Conservation (phyloP, 495 filamentous ascomycete species). For the Beverwykella pulmonaria region DNA sequence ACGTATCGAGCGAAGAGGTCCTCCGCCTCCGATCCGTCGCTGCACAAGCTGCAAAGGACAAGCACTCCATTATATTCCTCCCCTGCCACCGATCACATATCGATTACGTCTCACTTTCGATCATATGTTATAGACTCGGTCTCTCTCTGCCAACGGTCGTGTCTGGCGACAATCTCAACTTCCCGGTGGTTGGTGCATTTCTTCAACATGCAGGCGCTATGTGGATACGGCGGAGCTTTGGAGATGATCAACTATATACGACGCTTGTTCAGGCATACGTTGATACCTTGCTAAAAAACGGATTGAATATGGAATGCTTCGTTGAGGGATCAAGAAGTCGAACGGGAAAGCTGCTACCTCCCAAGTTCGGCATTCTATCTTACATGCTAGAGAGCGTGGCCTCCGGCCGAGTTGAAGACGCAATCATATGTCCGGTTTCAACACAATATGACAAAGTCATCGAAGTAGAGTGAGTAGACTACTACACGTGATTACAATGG, state of each 20-base stretch:
- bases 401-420: conserved; percentile 85
- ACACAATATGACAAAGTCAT: conserved; percentile 99
- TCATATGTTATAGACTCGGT: conserved; percentile 92
- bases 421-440: conserved; percentile 89
- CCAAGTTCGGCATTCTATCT: conserved; percentile 94
- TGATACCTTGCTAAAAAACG: conserved; percentile 84
- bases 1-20: conserved; percentile 93
- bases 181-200: conserved; percentile 85
- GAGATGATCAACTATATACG: conserved; percentile 84
- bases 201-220: conserved; percentile 90
- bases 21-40: conserved; percentile 78
- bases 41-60: conserved; percentile 76
- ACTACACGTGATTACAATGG: background rate
- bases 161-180: conserved; percentile 93
- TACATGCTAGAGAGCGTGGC: conserved; percentile 90
- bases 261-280: conserved; percentile 95
- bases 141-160: conserved; percentile 90
- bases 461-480: conserved; percentile 71
- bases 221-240: conserved; percentile 93
- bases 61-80: conserved; percentile 94
- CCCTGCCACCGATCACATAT: conserved; percentile 94
- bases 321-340: conserved; percentile 91
- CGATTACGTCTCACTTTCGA: conserved; percentile 89
- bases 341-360: conserved; percentile 89
- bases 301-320: conserved; percentile 95